These are phyloP conservation scores for Coemansia javaensis DNA, from an alignment of 192 early-diverging fungal genomes.

Conservation along the genomic window DNA sequence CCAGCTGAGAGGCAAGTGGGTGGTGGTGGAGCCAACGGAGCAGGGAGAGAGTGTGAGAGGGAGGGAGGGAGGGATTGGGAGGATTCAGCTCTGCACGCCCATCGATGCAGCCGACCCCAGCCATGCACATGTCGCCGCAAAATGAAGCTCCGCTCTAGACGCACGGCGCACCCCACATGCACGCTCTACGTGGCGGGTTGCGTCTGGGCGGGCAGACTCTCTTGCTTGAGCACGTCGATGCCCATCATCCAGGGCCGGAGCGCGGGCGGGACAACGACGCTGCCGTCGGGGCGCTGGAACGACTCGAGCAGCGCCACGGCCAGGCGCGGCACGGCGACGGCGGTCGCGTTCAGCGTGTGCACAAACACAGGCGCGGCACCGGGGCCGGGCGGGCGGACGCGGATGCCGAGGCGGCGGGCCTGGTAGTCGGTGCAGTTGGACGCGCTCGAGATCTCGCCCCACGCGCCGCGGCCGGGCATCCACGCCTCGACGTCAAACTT, in stretches of 20 bases:
- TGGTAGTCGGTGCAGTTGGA: conserved; percentile 96
- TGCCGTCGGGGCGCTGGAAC: conserved; percentile 68
- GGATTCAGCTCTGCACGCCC: too few species aligned
- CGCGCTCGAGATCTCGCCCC: conserved; percentile 75
- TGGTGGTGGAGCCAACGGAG: too few species aligned
- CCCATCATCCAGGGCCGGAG: conserved; percentile 71
- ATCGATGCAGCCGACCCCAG: too few species aligned
- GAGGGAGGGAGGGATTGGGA: too few species aligned
- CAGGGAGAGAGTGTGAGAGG: too few species aligned
- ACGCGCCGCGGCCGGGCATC: conserved; percentile 82
- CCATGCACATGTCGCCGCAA: too few species aligned
- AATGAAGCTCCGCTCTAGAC: too few species aligned
- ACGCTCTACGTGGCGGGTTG: too few species aligned
- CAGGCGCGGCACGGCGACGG: conserved; percentile 82
- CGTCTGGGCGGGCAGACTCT: too few species aligned
- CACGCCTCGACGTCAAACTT: conserved; percentile 96
- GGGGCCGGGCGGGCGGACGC: conserved; percentile 13
- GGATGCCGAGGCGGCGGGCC: conserved; percentile 74
- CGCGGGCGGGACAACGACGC: conserved; percentile 62
- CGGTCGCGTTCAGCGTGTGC: conserved; percentile 91
- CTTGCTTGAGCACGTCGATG: conserved; percentile 21
- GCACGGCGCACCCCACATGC: too few species aligned
- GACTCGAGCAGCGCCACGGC: conserved; percentile 81
- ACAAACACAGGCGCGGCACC: conserved; percentile 54
- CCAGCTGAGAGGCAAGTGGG: too few species aligned